A percentile compares a stretch with the other conserved stretches of the same genome.
Evolutionary conservation across 768 basidiomycete genomes (phyloP).

Genomic region (Agrocybe pediades): DNA sequence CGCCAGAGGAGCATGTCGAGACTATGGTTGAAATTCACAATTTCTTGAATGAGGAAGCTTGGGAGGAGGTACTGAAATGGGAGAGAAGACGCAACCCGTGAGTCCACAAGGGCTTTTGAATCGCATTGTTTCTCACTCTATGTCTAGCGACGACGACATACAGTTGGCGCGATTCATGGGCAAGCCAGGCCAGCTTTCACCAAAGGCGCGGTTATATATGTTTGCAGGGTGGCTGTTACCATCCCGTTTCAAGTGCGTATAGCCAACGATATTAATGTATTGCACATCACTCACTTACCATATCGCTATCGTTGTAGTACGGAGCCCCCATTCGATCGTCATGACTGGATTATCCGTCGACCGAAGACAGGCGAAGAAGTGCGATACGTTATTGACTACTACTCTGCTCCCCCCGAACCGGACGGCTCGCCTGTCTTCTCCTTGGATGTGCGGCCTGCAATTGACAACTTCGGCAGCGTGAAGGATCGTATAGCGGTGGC

Average conservation of each 20-base stretch:
- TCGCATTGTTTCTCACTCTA: background rate
- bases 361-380: conserved; percentile 79
- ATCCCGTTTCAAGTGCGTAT: conserved; percentile 79
- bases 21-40: conserved; percentile 99
- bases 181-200: conserved; percentile 89
- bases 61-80: conserved; percentile 94
- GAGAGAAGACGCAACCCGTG: conserved; percentile 71
- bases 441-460: conserved; percentile 92
- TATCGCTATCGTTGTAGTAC: conserved; percentile 47
- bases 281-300: background rate
- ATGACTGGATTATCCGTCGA: conserved; percentile 95
- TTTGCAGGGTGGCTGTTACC: conserved; percentile 90
- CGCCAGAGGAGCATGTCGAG: conserved; percentile 93
- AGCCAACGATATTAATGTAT: background rate
- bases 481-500: conserved; percentile 72
- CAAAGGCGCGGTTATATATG: conserved; percentile 88
- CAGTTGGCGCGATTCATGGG: conserved; percentile 87
- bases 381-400: conserved; percentile 98
- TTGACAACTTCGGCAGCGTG: conserved; percentile 81
- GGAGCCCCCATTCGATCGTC: conserved; percentile 95
- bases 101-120: conserved; percentile 25
- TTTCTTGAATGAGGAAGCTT: conserved; percentile 95
- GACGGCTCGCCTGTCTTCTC: conserved; percentile 95
- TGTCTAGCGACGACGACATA: conserved; percentile 60
- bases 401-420: conserved; percentile 85